Conservation (phyloP, 371 early-diverging fungal species). For the Syncephalastrum racemosum region DNA sequence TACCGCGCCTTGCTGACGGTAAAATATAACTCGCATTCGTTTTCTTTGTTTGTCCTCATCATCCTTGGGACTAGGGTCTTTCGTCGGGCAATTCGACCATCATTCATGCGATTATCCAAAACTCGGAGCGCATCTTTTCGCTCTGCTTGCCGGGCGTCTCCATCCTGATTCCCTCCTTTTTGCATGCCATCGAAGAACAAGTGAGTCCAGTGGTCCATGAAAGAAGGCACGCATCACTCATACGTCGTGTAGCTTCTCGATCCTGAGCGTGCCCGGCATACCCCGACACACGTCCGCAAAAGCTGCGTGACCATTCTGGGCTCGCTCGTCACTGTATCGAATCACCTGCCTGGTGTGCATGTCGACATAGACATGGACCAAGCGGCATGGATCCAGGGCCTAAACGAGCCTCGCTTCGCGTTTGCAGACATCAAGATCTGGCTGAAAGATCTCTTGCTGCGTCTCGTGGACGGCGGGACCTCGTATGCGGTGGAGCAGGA, state of each 20-base stretch:
- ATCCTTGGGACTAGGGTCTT: slow-evolving; percentile 50
- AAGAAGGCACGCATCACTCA: not conserved
- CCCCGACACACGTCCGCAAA: slow-evolving; percentile 25
- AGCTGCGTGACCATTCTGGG: slow-evolving; percentile 48
- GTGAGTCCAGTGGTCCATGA: slow-evolving; percentile 22
- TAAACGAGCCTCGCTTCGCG: slow-evolving; percentile 16
- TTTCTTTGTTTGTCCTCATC: not conserved
- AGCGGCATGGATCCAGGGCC: slow-evolving; percentile 18
- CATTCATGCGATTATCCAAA: slow-evolving; percentile 63
- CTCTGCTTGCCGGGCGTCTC: slow-evolving; percentile 65
- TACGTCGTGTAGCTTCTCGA: slow-evolving; percentile 27
- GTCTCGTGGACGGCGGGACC: slow-evolving; percentile 39
- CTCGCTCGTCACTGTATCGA: slow-evolving; percentile 40
- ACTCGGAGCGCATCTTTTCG: slow-evolving; percentile 65
- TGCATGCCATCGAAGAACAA: slow-evolving; percentile 60
- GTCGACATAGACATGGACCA: slow-evolving; percentile 21
- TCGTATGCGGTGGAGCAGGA: slow-evolving; percentile 25
- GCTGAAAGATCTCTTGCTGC: slow-evolving; percentile 51
- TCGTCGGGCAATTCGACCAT: slow-evolving; percentile 50
- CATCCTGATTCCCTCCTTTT: slow-evolving; percentile 65
- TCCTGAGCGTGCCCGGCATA: slow-evolving; percentile 18
- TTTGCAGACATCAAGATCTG: slow-evolving; percentile 42
- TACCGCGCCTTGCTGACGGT: slow-evolving; percentile 66
- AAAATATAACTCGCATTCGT: not conserved
- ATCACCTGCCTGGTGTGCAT: slow-evolving; percentile 30